Conservation (phyloP, 257 asterid genomes). For the Solanum appendiculatum region DNA sequence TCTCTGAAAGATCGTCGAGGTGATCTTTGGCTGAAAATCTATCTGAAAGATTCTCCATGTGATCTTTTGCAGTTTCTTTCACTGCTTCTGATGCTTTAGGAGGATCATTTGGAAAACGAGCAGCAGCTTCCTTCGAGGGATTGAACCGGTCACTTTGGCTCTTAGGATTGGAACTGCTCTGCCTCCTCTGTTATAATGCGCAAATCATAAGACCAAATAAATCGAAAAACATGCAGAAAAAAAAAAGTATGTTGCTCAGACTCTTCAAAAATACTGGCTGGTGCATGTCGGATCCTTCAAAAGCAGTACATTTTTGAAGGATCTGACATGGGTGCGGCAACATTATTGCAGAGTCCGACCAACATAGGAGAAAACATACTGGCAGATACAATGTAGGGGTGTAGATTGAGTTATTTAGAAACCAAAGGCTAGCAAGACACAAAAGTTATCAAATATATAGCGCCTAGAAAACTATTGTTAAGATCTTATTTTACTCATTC, state of each 20-base stretch:
- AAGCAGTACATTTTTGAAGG: not conserved
- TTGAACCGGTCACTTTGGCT: slow-evolving; percentile 33
- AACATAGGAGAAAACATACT: not conserved
- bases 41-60: slow-evolving; percentile 16
- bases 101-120: slow-evolving; percentile 28
- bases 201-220: not conserved
- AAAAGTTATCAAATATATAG: not conserved
- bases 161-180: slow-evolving; percentile 26
- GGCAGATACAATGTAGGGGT: not conserved
- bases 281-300: not conserved
- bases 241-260: not conserved
- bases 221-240: not conserved
- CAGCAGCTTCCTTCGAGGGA: slow-evolving; percentile 21
- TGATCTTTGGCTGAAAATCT: slow-evolving; percentile 23
- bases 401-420: not conserved
- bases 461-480: not conserved
- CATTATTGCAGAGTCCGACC: not conserved
- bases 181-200: slow-evolving; percentile 38
- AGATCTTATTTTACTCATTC: not conserved
- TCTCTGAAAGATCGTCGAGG: slow-evolving; percentile 16
- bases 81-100: slow-evolving; percentile 15
- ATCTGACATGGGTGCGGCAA: not conserved
- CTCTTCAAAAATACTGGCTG: not conserved
- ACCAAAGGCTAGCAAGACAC: not conserved
- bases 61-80: slow-evolving; percentile 25